These are phyloP conservation scores for Moesziomyces sp. DNA, from an alignment of 1,284 basidiomycete genomes.

Conservation along the genomic window DNA sequence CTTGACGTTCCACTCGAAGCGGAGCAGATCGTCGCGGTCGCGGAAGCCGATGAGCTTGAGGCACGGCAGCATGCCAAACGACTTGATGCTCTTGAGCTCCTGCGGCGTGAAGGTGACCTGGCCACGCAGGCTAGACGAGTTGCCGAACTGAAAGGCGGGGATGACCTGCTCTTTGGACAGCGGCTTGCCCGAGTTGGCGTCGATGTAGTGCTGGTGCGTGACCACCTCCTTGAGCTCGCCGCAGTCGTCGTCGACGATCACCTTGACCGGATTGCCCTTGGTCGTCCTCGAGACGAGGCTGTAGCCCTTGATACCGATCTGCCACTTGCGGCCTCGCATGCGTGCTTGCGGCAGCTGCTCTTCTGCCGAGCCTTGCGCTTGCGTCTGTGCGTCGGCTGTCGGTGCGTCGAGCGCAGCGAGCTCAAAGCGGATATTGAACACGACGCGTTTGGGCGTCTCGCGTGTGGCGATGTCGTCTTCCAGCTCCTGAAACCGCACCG, in stretches of 20 bases:
- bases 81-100: conserved; percentile 81
- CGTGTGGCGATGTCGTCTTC: conserved; percentile 62
- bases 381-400: conserved; percentile 1
- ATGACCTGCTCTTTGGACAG: conserved; percentile 77
- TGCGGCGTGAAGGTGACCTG: conserved; percentile 86
- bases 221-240: conserved; percentile 54
- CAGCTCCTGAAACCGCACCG: conserved; percentile 60
- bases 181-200: conserved; percentile 74
- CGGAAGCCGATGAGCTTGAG: conserved; percentile 95
- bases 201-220: conserved; percentile 73
- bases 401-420: conserved; percentile 71
- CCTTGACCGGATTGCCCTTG: conserved; percentile 57
- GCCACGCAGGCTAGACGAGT: conserved; percentile 27
- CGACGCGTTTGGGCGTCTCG: conserved; percentile 86
- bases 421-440: conserved; percentile 83
- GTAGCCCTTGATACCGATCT: conserved; percentile 88
- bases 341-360: conserved; percentile 56
- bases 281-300: conserved; percentile 57
- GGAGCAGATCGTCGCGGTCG: conserved; percentile 71
- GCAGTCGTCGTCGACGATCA: conserved; percentile 55
- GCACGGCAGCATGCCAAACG: conserved; percentile 68
- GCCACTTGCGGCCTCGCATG: conserved; percentile 73
- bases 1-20: conserved; percentile 88
- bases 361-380: background rate
- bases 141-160: conserved; percentile 63